Conservation (phyloP, 1,284 basidiomycete species). For the Abortiporus biennis region DNA sequence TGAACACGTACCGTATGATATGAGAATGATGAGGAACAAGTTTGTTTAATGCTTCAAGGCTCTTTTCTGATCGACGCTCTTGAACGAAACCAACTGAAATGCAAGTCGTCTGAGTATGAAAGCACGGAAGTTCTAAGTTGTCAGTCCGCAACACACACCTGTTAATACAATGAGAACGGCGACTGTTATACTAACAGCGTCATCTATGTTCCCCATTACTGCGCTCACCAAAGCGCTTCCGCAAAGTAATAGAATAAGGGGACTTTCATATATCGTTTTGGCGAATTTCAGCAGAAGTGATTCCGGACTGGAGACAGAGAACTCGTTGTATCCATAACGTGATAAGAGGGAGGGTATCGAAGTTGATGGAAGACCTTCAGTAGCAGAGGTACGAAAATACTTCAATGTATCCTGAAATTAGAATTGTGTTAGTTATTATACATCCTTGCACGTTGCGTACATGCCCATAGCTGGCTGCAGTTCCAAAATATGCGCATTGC, state of each 20-base stretch:
- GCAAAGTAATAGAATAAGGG: constrained; percentile 85
- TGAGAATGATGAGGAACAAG: constrained; percentile 96
- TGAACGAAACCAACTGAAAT: constrained; percentile 88
- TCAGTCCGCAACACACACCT: constrained; percentile 41
- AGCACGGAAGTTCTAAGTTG: not conserved
- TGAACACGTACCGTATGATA: constrained; percentile 61
- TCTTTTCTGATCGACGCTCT: constrained; percentile 92
- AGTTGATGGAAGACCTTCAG: constrained; percentile 58
- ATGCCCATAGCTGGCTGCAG: no score
- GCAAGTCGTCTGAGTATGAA: not conserved
- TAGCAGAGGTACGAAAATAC: constrained; percentile 58
- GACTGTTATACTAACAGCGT: constrained; percentile 91
- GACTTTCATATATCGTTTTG: constrained; percentile 91
- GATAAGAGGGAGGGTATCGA: constrained; percentile 63
- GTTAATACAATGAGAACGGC: constrained; percentile 92
- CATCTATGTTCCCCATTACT: constrained; percentile 90
- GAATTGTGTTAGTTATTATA: not conserved
- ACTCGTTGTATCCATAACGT: constrained; percentile 88
- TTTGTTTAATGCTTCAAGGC: constrained; percentile 91
- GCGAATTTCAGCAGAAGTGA: constrained; percentile 82
- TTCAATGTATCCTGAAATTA: constrained; percentile 54
- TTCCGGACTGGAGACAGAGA: constrained; percentile 81
- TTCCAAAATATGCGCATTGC: no score
- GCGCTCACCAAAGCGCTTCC: constrained; percentile 86
- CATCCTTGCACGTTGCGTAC: not conserved